A percentile compares a stretch with the other conserved stretches of the same genome.
phyloP scores from a whole-genome alignment of 2,329 filamentous ascomycete genomes.

The Botrytis fragariae region DNA sequence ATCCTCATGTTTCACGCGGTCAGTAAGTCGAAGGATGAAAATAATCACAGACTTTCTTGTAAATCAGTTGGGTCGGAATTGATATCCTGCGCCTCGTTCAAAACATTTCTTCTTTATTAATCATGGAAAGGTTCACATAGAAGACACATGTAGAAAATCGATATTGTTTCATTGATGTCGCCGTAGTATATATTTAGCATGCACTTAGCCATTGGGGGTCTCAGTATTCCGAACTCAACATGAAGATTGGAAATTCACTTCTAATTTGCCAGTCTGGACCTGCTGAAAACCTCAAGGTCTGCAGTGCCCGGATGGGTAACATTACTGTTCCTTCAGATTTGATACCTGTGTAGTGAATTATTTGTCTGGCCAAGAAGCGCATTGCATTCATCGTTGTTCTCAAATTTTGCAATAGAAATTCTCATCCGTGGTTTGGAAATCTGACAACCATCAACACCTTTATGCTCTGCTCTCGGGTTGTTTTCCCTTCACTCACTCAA shows the following conservation, averaged over 20 bases:
- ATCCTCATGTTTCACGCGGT: not conserved
- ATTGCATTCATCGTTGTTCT: not conserved
- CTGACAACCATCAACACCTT: not conserved
- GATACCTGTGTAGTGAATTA: not conserved
- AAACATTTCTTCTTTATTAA: not conserved
- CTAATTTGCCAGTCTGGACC: not conserved
- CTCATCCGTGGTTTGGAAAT: not conserved
- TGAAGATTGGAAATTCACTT: not conserved
- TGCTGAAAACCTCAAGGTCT: not conserved
- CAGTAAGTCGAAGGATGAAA: not conserved
- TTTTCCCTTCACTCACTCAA: not conserved
- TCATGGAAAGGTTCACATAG: not conserved
- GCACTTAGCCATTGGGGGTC: not conserved
- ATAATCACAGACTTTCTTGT: not conserved
- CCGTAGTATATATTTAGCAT: not conserved
- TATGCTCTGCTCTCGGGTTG: not conserved
- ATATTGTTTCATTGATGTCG: not conserved
- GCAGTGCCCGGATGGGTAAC: not conserved
- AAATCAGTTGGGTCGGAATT: no score
- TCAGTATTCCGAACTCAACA: not conserved
- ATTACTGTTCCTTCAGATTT: not conserved
- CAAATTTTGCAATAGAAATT: not conserved
- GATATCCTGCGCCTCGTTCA: not conserved
- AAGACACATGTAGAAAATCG: not conserved
- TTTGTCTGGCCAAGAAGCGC: not conserved